Conservation (phyloP, 2,329 filamentous ascomycete species). For the Calonectria pseudoreteaudii region DNA sequence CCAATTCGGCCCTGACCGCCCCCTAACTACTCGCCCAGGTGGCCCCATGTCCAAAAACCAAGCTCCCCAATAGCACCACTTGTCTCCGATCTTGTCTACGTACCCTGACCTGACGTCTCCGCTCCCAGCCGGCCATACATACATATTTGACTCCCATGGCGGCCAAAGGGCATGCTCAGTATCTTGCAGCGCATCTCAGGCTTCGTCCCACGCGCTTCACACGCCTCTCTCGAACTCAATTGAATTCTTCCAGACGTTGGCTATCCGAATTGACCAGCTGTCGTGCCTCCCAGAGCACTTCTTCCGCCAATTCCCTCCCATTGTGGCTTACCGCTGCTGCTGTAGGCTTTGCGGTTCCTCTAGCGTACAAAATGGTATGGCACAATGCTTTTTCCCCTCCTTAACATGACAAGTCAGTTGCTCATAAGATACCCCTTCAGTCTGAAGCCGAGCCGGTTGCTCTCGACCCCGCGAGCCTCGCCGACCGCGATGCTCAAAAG, state of each 20-base stretch:
- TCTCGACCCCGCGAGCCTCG: constrained; percentile 77
- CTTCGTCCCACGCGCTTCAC: constrained; percentile 39
- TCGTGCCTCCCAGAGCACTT: constrained; percentile 33
- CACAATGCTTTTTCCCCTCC: background rate
- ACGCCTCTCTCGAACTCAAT: constrained; percentile 42
- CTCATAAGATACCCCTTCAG: constrained; percentile 47
- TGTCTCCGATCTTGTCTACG: constrained; percentile 30
- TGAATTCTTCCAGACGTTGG: constrained; percentile 39
- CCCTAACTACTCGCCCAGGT: constrained; percentile 34
- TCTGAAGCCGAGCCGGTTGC: constrained; percentile 55
- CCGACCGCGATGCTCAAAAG: constrained; percentile 83
- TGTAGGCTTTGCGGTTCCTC: constrained; percentile 62
- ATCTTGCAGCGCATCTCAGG: constrained; percentile 45
- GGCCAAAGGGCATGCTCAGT: constrained; percentile 44
- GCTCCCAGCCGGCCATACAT: constrained; percentile 10
- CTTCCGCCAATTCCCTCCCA: constrained; percentile 32
- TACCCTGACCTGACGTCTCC: constrained; percentile 15
- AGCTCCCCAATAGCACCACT: constrained; percentile 34
- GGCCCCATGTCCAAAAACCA: constrained; percentile 35
- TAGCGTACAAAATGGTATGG: constrained; percentile 71
- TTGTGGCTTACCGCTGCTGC: constrained; percentile 54
- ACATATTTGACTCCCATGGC: constrained; percentile 46
- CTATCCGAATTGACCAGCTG: constrained; percentile 40
- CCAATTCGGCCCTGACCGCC: constrained; percentile 39
- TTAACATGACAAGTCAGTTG: constrained; percentile 15